These are phyloP conservation scores for Aspergillus viridinutans DNA, from an alignment of 2,329 filamentous ascomycete species.

Conservation along the genomic window DNA sequence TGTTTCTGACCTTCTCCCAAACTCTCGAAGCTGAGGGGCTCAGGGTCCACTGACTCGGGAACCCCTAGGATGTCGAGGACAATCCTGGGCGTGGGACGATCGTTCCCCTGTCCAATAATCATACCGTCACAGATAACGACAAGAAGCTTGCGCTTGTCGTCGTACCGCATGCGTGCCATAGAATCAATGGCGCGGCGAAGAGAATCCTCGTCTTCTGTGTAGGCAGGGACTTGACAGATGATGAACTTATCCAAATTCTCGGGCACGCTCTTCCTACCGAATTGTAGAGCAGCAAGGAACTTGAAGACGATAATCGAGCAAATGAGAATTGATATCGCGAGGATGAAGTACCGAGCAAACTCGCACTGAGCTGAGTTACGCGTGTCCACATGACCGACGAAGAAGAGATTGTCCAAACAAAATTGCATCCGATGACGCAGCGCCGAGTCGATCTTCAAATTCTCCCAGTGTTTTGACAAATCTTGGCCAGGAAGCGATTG, in stretches of 20 bases:
- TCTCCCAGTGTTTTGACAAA: slow-evolving; percentile 77
- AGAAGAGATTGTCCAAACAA: slow-evolving; percentile 93
- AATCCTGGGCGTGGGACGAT: slow-evolving; percentile 89
- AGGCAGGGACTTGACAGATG: slow-evolving; percentile 95
- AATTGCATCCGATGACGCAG: slow-evolving; percentile 66
- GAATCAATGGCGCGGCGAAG: slow-evolving; percentile 96
- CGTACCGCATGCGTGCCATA: slow-evolving; percentile 89
- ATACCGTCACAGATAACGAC: slow-evolving; percentile 95
- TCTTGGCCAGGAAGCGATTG: slow-evolving; percentile 70
- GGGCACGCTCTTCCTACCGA: slow-evolving; percentile 82
- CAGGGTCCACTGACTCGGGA: slow-evolving; percentile 86
- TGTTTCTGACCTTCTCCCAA: slow-evolving; percentile 94
- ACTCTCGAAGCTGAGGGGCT: slow-evolving; percentile 93
- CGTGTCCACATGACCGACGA: slow-evolving; percentile 86
- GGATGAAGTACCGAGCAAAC: slow-evolving; percentile 84
- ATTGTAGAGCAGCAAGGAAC: slow-evolving; percentile 93
- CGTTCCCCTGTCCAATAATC: slow-evolving; percentile 99
- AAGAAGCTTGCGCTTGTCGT: slow-evolving; percentile 95
- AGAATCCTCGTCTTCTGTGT: slow-evolving; percentile 97
- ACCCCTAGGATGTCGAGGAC: slow-evolving; percentile 96
- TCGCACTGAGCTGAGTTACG: slow-evolving; percentile 78
- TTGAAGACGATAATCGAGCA: slow-evolving; percentile 86
- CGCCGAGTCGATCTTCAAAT: slow-evolving; percentile 55
- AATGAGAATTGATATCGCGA: slow-evolving; percentile 77
- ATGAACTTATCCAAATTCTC: slow-evolving; percentile 98